Percentiles rank a stretch among this genome's conserved stretches.
These are phyloP conservation scores for Penicillium alfredii DNA, from an alignment of 495 filamentous ascomycete species.

Conservation along the genomic window DNA sequence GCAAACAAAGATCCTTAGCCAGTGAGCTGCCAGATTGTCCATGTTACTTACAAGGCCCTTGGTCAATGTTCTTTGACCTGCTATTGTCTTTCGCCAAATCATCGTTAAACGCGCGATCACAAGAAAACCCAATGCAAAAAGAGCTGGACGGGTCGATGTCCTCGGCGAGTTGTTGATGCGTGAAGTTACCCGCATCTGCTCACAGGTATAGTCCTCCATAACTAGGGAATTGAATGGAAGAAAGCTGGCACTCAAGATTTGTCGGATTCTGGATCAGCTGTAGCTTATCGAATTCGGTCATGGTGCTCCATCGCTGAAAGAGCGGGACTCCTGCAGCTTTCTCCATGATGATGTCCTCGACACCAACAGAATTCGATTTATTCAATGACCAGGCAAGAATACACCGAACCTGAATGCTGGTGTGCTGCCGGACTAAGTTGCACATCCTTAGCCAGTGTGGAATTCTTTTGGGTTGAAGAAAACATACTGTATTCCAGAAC, in stretches of 20 bases:
- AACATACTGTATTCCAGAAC: constrained; percentile 31
- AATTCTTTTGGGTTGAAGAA: not conserved
- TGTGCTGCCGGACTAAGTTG: constrained; percentile 23
- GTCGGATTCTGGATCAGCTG: constrained; percentile 27
- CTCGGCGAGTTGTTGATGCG: constrained; percentile 11
- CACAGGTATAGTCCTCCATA: constrained; percentile 32
- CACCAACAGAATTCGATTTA: constrained; percentile 23
- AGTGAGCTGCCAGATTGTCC: constrained; percentile 2
- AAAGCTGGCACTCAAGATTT: constrained; percentile 21
- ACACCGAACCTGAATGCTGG: constrained; percentile 27
- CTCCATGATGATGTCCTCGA: constrained; percentile 38
- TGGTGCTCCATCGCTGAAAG: constrained; percentile 22
- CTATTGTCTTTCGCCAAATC: constrained; percentile 5
- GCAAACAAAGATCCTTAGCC: constrained; percentile 6
- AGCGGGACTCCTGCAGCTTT: constrained; percentile 31
- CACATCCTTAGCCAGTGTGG: constrained; percentile 4
- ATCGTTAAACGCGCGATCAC: constrained; percentile 14
- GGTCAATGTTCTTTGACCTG: too few relatives aligned
- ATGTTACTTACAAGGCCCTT: constrained; percentile 23
- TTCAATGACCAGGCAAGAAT: constrained; percentile 29
- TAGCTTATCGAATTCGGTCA: constrained; percentile 20
- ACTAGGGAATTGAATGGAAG: constrained; percentile 22
- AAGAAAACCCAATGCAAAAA: constrained; percentile 23
- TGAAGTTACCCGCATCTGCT: too few relatives aligned
- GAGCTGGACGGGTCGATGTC: constrained; percentile 13